A percentile compares a stretch with the other conserved stretches of the same genome.
These are phyloP conservation scores for Neonectria magnoliae DNA, from an alignment of 2,329 filamentous ascomycete species.

Conservation along the genomic window DNA sequence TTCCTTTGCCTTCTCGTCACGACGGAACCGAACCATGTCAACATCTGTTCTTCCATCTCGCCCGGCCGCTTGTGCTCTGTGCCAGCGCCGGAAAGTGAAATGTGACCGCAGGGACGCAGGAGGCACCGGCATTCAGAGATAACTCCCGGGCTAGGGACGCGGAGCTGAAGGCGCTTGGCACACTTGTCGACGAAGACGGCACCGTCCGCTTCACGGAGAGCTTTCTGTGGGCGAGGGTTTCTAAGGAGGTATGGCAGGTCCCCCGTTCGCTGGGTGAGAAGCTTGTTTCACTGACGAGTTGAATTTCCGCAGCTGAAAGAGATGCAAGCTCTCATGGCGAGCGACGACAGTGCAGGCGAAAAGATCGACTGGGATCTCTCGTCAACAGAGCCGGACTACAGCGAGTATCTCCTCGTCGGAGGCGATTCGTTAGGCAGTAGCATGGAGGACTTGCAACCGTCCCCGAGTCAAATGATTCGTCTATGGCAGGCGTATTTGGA, in stretches of 20 bases:
- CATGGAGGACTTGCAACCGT: constrained; percentile 1
- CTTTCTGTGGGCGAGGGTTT: not conserved
- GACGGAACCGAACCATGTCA: not conserved
- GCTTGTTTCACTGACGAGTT: not conserved
- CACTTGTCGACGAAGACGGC: not conserved
- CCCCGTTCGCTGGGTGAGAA: not conserved
- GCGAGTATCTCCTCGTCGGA: not conserved
- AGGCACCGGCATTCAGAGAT: not conserved
- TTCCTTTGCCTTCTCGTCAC: too few species aligned
- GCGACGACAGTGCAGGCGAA: not conserved
- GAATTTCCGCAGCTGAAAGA: not conserved
- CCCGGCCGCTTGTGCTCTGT: constrained; percentile 1
- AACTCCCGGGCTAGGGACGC: not conserved
- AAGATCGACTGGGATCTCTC: not conserved
- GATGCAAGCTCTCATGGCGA: not conserved
- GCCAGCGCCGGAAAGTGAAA: constrained; percentile 16
- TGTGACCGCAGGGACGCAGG: constrained; percentile 1
- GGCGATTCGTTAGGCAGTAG: not conserved
- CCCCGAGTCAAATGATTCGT: constrained; percentile 7
- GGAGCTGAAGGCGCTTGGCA: not conserved
- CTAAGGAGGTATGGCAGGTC: not conserved
- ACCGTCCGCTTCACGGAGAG: not conserved
- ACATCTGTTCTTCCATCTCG: not conserved
- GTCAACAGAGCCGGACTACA: not conserved
- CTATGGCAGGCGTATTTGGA: constrained; percentile 21